These are phyloP conservation scores for Friedmanniomyces endolithicus DNA, from an alignment of 495 filamentous ascomycete species.

Conservation along the genomic window DNA sequence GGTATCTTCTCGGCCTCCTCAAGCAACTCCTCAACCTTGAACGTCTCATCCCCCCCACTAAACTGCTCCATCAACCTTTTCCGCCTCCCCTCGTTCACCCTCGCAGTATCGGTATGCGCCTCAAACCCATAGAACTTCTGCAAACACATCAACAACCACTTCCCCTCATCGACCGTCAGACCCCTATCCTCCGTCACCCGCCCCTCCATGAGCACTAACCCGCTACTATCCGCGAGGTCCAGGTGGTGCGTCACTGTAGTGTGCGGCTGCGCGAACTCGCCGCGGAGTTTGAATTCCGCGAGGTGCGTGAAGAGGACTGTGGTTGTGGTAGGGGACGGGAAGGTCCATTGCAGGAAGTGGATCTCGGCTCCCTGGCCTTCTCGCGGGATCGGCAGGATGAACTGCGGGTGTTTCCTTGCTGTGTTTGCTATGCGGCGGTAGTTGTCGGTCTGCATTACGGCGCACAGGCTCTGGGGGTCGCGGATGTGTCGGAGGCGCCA, in stretches of 20 bases:
- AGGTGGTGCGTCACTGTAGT: constrained; percentile 85
- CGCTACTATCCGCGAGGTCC: constrained; percentile 60
- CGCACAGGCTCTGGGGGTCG: constrained; percentile 61
- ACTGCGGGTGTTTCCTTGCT: constrained; percentile 66
- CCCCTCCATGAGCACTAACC: constrained; percentile 74
- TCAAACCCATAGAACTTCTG: constrained; percentile 82
- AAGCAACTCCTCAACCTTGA: constrained; percentile 71
- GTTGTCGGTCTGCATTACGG: constrained; percentile 57
- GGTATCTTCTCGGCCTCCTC: constrained; percentile 71
- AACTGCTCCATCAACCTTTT: constrained; percentile 70
- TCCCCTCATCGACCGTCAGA: constrained; percentile 63
- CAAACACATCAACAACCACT: constrained; percentile 83
- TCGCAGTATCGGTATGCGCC: constrained; percentile 36
- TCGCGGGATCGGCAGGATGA: constrained; percentile 77
- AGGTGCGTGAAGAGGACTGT: constrained; percentile 88
- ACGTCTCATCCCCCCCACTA: constrained; percentile 57
- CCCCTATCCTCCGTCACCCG: constrained; percentile 63
- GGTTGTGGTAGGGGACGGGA: constrained; percentile 50
- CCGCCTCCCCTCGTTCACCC: constrained; percentile 38
- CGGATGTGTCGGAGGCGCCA: constrained; percentile 82
- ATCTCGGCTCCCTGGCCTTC: constrained; percentile 57
- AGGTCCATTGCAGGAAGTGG: constrained; percentile 70
- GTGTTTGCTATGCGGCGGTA: constrained; percentile 54
- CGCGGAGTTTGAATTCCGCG: constrained; percentile 80
- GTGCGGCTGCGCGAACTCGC: constrained; percentile 78